Evolutionary conservation across 1,284 basidiomycete species (phyloP).

Genomic region (Moesziomyces parantarcticus): DNA sequence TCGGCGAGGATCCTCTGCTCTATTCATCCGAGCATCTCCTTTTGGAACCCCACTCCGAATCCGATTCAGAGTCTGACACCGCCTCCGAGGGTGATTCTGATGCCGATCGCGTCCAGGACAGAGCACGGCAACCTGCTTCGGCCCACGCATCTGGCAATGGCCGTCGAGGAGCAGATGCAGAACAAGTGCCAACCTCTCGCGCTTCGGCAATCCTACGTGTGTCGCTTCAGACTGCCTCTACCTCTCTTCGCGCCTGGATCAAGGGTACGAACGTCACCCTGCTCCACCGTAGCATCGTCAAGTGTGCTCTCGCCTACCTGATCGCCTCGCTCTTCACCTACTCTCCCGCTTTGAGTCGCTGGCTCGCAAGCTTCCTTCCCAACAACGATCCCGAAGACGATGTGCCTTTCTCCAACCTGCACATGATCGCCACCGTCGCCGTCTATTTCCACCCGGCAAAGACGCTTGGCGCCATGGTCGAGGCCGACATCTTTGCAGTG

Average conservation of each 20-base stretch:
- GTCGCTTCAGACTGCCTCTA: background rate
- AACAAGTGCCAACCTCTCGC: background rate
- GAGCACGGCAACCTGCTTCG: background rate
- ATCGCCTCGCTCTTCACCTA: constrained; percentile 93
- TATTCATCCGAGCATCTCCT: constrained; percentile 47
- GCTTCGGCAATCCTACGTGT: background rate
- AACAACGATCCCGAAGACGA: constrained; percentile 55
- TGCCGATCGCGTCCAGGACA: background rate
- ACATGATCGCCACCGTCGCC: constrained; percentile 89
- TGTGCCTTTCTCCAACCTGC: constrained; percentile 74
- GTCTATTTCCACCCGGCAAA: constrained; percentile 74
- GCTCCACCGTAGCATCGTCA: constrained; percentile 80
- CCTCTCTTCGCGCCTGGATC: constrained; percentile 76
- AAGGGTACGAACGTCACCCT: constrained; percentile 66
- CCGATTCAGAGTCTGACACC: constrained; percentile 27
- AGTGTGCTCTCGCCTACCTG: constrained; percentile 91
- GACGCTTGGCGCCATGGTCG: constrained; percentile 88
- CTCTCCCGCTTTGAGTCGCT: constrained; percentile 72
- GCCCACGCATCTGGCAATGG: constrained; percentile 1
- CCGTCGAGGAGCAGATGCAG: background rate
- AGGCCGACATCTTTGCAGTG: constrained; percentile 82
- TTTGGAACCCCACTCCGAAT: constrained; percentile 42
- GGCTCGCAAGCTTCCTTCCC: constrained; percentile 55
- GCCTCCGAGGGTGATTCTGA: constrained; percentile 23
- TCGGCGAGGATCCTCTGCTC: constrained; percentile 54